A percentile compares a stretch with the other conserved stretches of the same genome.
Evolutionary conservation across 352 stramenopile species (phyloP).

Genomic region (Phytophthora pistaciae): DNA sequence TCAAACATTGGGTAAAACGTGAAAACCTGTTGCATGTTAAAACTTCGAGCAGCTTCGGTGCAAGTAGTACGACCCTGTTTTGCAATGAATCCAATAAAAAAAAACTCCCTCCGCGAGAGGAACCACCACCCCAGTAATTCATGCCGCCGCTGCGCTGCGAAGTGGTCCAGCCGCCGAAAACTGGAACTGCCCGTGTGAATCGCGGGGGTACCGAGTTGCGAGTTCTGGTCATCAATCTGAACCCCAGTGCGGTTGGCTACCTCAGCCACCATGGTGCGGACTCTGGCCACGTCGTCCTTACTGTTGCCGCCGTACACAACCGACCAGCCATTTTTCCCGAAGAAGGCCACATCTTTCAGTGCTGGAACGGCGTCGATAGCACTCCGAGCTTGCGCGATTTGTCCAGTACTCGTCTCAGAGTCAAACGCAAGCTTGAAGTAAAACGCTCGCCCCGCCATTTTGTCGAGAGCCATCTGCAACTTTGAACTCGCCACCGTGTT

Average conservation of each 20-base stretch:
- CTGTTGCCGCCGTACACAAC: conserved; percentile 16
- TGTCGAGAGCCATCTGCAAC: conserved; percentile 6
- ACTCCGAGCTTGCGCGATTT: conserved; percentile 2
- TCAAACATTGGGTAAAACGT: neutral
- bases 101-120: no score
- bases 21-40: neutral
- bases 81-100: no score
- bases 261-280: neutral
- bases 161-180: neutral
- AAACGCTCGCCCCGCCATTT: conserved; percentile 6
- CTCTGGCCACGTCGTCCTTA: conserved; percentile 11
- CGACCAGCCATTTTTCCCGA: neutral
- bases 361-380: neutral
- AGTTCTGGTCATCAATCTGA: conserved; percentile 6
- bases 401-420: neutral
- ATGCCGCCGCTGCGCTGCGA: neutral
- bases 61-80: neutral
- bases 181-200: neutral
- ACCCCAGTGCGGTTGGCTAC: neutral
- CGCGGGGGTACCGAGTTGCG: neutral
- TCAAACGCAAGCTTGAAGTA: conserved; percentile 8
- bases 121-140: neutral
- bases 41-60: neutral
- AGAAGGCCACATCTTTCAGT: conserved; percentile 16
- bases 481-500: conserved; percentile 8